Evolutionary conservation across 768 basidiomycete genomes (phyloP), one percentile per base, ranked within the genome.

Genomic region (Neoboletus brunneissimus): DNA sequence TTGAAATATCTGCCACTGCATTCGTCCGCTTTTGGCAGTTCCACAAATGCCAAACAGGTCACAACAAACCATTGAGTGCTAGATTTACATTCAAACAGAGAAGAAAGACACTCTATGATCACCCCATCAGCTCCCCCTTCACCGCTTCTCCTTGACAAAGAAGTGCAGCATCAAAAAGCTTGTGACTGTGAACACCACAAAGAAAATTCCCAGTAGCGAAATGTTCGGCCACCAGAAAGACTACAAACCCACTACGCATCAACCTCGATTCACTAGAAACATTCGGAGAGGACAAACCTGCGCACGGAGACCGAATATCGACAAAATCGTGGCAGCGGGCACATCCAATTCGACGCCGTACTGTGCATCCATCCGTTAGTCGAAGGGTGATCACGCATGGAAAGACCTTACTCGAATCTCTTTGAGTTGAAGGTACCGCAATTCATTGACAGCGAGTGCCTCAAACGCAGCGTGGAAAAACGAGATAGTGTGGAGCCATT

Each of bases 161-260:
- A 87, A 86, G 67, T 96, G 91, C 27, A 98, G 76, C 46, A 84
- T 86, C 52, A 93, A 60, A 71, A 83, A 98, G 72, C 91, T 94
- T 35, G 78, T 76, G 6, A 83, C 68, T 6, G 89, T 93, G 72
- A 94, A 94, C 2, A 78, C 73, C 27, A 82, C 86, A 65, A 98
- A 95, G 77, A 94, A 94, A 47, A 94, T 91, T 7, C 79, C 88
- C 6, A 98, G 79, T 0, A 94, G 74, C 0, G 87, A 80, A 34
- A 94, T 90, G 68, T 99, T 95, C 0, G 97, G 97, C 91, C 91
- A 98, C 97, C 97, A 99, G 79, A 95, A 98, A 0, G 96, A 94
- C 80, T 83, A 49, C 31, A n/a, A n/a, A 42, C 10, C 11, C 34
- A 56, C 3, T 13, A 51, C 6, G 6, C 13, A 48, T 67, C 47